phyloP scores from a whole-genome alignment of 78 protist genomes.

The Protostelium mycophagum region DNA sequence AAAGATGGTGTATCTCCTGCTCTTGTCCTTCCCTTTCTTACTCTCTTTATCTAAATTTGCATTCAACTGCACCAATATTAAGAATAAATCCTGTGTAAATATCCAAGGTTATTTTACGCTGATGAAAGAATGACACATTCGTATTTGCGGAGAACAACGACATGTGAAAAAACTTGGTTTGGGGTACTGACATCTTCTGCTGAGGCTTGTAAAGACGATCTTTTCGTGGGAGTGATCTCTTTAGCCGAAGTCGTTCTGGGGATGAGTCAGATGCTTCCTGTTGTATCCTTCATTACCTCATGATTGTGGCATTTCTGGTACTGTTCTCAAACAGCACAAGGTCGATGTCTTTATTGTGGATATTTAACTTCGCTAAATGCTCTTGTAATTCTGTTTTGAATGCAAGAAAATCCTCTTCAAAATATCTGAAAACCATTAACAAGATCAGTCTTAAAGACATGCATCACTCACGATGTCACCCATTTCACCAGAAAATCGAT shows the following conservation, averaged over 20 bases:
- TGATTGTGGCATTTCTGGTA: neutral
- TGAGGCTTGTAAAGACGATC: neutral
- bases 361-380: neutral
- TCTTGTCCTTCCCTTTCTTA: too few relatives aligned
- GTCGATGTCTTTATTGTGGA: neutral
- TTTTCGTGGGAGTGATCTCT: neutral
- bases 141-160: too few relatives aligned
- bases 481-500: neutral
- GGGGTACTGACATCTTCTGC: neutral
- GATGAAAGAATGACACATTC: too few relatives aligned
- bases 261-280: neutral
- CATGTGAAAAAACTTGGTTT: too few relatives aligned
- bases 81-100: too few relatives aligned
- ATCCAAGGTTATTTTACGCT: too few relatives aligned
- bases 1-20: too few relatives aligned
- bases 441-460: neutral
- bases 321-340: neutral
- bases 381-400: neutral
- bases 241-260: neutral
- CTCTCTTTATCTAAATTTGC: too few relatives aligned
- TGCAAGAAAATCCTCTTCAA: neutral
- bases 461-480: neutral
- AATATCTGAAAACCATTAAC: neutral
- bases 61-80: too few relatives aligned
- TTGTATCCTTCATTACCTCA: neutral